phyloP scores from a whole-genome alignment of 129 eudicot genomes.

The Chrysanthemum makinoi region DNA sequence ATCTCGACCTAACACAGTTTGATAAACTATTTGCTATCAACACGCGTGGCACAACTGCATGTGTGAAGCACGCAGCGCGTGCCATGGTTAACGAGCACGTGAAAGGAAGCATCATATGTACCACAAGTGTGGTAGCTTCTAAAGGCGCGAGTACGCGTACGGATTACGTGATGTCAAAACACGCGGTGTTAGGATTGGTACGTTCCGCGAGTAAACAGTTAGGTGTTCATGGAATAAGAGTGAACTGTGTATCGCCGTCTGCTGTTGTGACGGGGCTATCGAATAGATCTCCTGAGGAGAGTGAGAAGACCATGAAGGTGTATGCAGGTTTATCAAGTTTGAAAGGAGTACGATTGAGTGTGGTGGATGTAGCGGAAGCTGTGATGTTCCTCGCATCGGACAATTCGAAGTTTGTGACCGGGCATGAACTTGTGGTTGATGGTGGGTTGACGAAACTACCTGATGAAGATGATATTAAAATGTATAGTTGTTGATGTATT shows the following conservation, averaged over 20 bases:
- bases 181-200: constrained; percentile 36
- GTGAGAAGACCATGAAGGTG: constrained; percentile 20
- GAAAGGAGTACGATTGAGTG: constrained; percentile 23
- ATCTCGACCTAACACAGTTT: constrained; percentile 29
- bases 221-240: constrained; percentile 35
- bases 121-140: constrained; percentile 27
- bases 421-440: constrained; percentile 36
- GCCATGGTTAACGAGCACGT: constrained; percentile 29
- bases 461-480: constrained; percentile 16
- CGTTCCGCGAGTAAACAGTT: constrained; percentile 38
- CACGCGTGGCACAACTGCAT: constrained; percentile 31
- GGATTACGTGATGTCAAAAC: constrained; percentile 36
- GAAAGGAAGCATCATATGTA: constrained; percentile 32
- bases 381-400: constrained; percentile 35
- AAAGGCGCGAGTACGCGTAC: constrained; percentile 23
- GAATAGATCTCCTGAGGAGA: constrained; percentile 18
- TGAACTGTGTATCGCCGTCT: constrained; percentile 40
- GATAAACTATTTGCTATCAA: constrained; percentile 20
- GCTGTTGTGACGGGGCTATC: constrained; percentile 25
- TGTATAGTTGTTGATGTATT: constrained; percentile 16
- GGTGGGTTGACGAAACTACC: constrained; percentile 36
- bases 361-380: constrained; percentile 23
- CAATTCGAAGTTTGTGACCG: constrained; percentile 20
- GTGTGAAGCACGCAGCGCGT: constrained; percentile 36
- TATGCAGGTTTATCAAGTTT: constrained; percentile 23